Conservation (phyloP, 2,329 filamentous ascomycete genomes). For the Clonostachys chloroleuca region DNA sequence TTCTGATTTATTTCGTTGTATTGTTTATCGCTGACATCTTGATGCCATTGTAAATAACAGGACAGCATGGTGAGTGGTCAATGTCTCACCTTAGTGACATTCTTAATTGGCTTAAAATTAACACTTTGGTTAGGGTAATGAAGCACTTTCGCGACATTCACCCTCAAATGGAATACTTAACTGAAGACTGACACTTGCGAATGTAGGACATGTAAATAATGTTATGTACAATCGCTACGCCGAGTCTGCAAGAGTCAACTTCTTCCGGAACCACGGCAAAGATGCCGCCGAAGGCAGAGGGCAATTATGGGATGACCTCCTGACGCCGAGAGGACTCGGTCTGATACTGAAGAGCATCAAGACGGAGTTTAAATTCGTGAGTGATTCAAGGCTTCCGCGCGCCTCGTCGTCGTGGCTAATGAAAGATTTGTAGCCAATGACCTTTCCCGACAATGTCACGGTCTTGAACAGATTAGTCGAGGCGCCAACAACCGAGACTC, state of each 20-base stretch:
- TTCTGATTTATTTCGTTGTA: no score
- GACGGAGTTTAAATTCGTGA: constrained; percentile 83
- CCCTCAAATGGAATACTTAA: neutral
- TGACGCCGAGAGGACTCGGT: constrained; percentile 62
- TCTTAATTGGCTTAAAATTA: neutral
- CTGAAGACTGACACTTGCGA: neutral
- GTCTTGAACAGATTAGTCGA: constrained; percentile 74
- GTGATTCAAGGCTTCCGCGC: constrained; percentile 20
- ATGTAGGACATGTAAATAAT: constrained; percentile 71
- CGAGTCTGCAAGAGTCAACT: constrained; percentile 76
- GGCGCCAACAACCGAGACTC: constrained; percentile 33
- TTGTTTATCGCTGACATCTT: no score
- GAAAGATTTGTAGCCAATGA: constrained; percentile 60
- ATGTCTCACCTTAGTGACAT: neutral
- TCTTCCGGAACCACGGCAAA: constrained; percentile 65
- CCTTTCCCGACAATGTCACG: constrained; percentile 75
- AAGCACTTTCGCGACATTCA: neutral
- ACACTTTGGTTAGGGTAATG: neutral
- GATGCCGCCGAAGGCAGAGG: constrained; percentile 57
- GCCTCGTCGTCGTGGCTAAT: neutral
- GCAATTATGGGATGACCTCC: constrained; percentile 63
- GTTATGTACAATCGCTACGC: constrained; percentile 80
- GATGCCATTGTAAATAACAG: constrained; percentile 11
- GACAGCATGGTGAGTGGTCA: constrained; percentile 47
- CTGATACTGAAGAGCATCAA: constrained; percentile 77